These are phyloP conservation scores for Eurotiales sp. DNA, from an alignment of 2,329 filamentous ascomycete genomes.

Conservation along the genomic window DNA sequence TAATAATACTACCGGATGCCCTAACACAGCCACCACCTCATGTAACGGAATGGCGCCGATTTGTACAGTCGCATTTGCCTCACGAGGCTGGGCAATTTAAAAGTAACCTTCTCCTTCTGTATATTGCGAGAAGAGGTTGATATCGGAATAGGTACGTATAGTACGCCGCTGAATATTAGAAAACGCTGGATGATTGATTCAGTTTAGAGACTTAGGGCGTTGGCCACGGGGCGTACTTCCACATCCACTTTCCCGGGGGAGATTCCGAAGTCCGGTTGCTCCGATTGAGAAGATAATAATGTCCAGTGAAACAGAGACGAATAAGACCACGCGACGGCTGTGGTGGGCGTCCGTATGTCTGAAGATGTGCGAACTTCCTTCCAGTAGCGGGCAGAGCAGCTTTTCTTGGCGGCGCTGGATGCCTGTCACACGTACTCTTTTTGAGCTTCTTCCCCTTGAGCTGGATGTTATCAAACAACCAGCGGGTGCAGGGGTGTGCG, in stretches of 20 bases:
- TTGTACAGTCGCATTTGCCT: background rate
- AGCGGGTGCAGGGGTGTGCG: background rate
- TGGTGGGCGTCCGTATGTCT: background rate
- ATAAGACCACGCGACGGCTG: too few relatives aligned
- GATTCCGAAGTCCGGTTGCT: background rate
- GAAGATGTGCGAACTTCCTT: background rate
- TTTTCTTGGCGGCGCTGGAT: too few relatives aligned
- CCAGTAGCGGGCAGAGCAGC: background rate
- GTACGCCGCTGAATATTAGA: background rate
- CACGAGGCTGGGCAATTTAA: background rate
- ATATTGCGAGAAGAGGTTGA: background rate
- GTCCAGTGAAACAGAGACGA: too few relatives aligned
- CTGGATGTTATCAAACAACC: background rate
- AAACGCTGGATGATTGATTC: too few relatives aligned
- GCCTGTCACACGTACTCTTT: background rate
- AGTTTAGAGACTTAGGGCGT: too few relatives aligned
- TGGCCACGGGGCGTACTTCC: too few relatives aligned
- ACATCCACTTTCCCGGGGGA: background rate
- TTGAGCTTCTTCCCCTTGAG: background rate
- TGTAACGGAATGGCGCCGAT: background rate
- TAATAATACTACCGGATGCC: background rate
- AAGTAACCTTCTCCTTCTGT: background rate
- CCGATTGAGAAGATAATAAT: background rate
- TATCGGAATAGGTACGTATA: background rate
- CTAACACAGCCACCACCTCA: conserved; percentile 8